Conservation (phyloP, 2,329 filamentous ascomycete genomes). For the Scedosporium dehoogii region DNA sequence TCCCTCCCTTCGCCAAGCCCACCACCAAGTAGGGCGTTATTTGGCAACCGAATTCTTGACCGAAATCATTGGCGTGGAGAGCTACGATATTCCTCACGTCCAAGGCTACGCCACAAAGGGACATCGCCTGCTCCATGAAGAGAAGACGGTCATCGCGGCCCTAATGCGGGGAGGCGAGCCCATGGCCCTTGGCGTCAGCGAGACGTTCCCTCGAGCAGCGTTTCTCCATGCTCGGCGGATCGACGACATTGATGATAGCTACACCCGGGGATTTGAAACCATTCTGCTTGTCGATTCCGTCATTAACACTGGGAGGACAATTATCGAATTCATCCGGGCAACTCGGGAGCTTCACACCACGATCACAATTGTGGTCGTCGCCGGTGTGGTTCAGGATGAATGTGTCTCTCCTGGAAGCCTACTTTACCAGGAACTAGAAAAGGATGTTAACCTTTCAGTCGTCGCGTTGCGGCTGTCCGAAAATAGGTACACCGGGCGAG, state of each 20-base stretch:
- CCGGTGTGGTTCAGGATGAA: constrained; percentile 41
- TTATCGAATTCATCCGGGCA: background rate
- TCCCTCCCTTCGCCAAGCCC: constrained; percentile 34
- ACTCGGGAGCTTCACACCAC: constrained; percentile 16
- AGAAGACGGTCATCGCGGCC: constrained; percentile 41
- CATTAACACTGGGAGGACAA: background rate
- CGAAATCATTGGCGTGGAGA: constrained; percentile 37
- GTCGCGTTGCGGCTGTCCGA: constrained; percentile 44
- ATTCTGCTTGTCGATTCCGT: background rate
- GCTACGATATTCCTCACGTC: constrained; percentile 38
- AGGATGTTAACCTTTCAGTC: constrained; percentile 21
- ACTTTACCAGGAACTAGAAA: constrained; percentile 5
- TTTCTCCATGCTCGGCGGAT: constrained; percentile 36
- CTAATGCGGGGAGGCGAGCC: constrained; percentile 56
- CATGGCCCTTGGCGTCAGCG: constrained; percentile 48
- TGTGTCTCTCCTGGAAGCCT: constrained; percentile 14
- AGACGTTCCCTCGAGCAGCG: constrained; percentile 39
- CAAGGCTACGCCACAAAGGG: constrained; percentile 34
- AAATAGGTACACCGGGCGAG: constrained; percentile 43
- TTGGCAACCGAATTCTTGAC: constrained; percentile 39
- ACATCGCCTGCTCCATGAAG: constrained; percentile 35
- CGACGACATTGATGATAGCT: constrained; percentile 25
- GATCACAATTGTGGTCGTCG: constrained; percentile 42
- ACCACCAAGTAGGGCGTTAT: constrained; percentile 40
- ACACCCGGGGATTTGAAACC: background rate